Conservation (phyloP, 331 rosid genomes). For the Acacia concinna region DNA sequence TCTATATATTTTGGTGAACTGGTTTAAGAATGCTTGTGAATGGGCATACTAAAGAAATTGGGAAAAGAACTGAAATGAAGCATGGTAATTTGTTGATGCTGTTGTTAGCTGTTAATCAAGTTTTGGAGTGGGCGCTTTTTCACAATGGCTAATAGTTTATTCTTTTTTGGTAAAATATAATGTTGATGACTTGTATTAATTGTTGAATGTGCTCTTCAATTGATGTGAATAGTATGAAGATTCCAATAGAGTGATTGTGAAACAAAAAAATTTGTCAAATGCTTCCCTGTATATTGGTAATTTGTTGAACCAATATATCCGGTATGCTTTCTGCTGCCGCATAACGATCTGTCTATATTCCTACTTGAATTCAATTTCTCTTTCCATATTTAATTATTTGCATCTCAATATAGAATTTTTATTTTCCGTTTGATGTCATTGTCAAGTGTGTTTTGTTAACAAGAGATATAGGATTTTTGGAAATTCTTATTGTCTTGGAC, state of each 20-base stretch:
- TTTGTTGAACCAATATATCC: too few species aligned
- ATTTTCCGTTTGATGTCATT: background rate
- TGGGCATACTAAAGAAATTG: constrained; percentile 7
- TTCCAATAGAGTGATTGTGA: too few species aligned
- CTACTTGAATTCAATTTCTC: background rate
- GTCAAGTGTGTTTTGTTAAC: too few species aligned
- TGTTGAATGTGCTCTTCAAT: too few species aligned
- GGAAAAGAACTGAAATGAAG: constrained; percentile 21
- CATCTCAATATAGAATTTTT: background rate
- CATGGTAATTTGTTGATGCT: background rate
- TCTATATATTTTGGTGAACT: background rate
- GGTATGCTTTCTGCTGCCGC: background rate
- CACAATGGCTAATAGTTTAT: background rate
- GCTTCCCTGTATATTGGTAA: too few species aligned
- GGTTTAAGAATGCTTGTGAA: constrained; percentile 19
- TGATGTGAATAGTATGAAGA: too few species aligned
- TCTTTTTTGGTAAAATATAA: too few species aligned
- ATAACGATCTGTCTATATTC: background rate
- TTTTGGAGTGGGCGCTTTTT: background rate
- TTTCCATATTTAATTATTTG: background rate
- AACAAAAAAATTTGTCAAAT: background rate
- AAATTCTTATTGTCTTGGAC: background rate
- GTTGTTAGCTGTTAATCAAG: background rate
- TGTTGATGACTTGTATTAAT: too few species aligned
- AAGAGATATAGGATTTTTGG: background rate